phyloP scores from a whole-genome alignment of 768 basidiomycete genomes.

The Boletales sp. region DNA sequence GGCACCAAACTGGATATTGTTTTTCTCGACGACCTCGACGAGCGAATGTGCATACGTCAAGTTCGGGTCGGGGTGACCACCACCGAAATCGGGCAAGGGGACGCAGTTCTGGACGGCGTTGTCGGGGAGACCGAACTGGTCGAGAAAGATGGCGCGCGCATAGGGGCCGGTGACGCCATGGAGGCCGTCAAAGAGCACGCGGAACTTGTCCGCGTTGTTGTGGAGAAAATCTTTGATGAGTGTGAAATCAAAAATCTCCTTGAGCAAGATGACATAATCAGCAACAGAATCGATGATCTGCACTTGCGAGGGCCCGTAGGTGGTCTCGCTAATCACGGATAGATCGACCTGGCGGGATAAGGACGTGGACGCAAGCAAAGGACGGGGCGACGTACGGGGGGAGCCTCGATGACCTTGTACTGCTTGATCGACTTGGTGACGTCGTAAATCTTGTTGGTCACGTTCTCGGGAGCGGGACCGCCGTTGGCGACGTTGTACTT shows the following conservation, averaged over 20 bases:
- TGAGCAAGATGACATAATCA: conserved; percentile 81
- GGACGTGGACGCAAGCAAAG: neutral
- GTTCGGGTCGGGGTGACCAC: conserved; percentile 98
- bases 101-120: conserved; percentile 86
- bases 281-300: conserved; percentile 91
- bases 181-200: conserved; percentile 92
- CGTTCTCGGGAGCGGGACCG: conserved; percentile 92
- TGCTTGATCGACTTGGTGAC: conserved; percentile 80
- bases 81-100: conserved; percentile 94
- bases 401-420: conserved; percentile 82
- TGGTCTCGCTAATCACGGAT: conserved; percentile 72
- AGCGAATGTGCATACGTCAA: conserved; percentile 94
- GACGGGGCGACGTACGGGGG: conserved; percentile 52
- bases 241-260: conserved; percentile 91
- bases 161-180: conserved; percentile 98
- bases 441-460: conserved; percentile 95
- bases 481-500: conserved; percentile 99
- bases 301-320: conserved; percentile 80
- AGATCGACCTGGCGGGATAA: conserved; percentile 64
- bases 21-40: conserved; percentile 86
- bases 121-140: conserved; percentile 74
- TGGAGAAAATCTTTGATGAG: conserved; percentile 88
- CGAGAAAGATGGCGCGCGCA: conserved; percentile 82
- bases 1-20: conserved; percentile 88
- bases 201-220: conserved; percentile 63